Evolutionary conservation across 768 basidiomycete species (phyloP), one percentile per base, ranked within the genome.

Genomic region (Mycena albidolilacea): DNA sequence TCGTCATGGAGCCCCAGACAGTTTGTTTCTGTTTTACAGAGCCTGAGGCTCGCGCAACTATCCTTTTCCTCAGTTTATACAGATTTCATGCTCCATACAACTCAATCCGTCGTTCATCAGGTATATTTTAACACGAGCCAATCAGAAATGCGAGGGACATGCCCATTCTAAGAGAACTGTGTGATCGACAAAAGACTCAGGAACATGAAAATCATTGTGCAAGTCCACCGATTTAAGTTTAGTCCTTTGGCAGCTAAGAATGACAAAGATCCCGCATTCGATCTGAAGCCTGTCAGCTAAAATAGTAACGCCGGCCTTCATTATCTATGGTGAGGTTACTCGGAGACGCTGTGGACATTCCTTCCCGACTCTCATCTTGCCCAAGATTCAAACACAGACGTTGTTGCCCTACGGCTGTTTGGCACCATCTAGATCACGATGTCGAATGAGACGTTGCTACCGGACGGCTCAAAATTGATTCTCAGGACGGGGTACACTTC

Each of bases 401-500:
- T 55, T 7, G 21, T 55, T 55, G 30, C 54, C 54, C 9, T 55
- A 52, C 5, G n/a, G 50, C 41, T 21, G 38, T 60, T 60, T 48
- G 41, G 41, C 41, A 7, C 2, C 23, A 23, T 23, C 41, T 43
- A 7, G 41, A 43, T 52, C 30, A 52, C 43, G 30, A 78, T 78
- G 77, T 73, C 76, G 35, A 72, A 70, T 54, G 48, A 57, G 23
- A 70, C 77, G 21, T 75, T 76, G 46, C 78, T 52, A 9, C 50
- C 76, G 44, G 75, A 79, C 70, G 79, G 80, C 50, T 63, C 76
- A 39, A 70, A 76, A 43, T 72, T 78, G 58, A 61, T 81, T 23
- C 52, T 75, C 15, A 50, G 74, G 15, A 54, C 78, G 48, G 67
- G 71, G 3, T 84, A 84, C 64, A 77, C 81, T 0, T 61, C 74